Evolutionary conservation across 2,329 filamentous ascomycete species (phyloP).

Genomic region (Dactylonectria macrodidyma): DNA sequence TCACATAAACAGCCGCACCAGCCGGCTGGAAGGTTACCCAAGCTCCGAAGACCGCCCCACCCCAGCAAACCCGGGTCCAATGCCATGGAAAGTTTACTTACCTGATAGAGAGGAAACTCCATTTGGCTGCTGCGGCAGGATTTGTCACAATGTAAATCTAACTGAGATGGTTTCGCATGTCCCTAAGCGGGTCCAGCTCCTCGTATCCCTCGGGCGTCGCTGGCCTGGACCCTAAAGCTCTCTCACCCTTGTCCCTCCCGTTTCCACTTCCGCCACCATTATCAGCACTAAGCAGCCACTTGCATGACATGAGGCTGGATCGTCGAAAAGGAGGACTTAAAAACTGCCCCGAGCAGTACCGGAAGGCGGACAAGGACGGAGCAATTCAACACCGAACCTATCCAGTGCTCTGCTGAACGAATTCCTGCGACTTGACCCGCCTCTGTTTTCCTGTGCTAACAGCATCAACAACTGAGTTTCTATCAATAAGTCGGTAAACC

Average conservation of each 20-base stretch:
- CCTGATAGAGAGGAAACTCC: too few relatives aligned
- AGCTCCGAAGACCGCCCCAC: too few relatives aligned
- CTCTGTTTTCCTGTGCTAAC: slow-evolving; percentile 3
- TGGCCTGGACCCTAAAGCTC: background rate
- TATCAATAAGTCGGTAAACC: background rate
- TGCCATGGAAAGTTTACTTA: too few relatives aligned
- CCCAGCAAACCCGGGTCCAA: too few relatives aligned
- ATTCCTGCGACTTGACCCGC: background rate
- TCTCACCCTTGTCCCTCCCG: background rate
- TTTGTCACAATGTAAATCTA: too few relatives aligned
- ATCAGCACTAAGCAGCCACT: background rate
- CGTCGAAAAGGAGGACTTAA: background rate
- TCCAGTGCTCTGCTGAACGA: background rate
- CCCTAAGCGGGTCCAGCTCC: background rate
- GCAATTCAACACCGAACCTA: background rate
- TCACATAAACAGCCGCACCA: too few relatives aligned
- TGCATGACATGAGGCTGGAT: background rate
- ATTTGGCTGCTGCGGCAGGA: too few relatives aligned
- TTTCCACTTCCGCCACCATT: background rate
- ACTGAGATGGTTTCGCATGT: background rate
- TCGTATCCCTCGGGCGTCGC: background rate
- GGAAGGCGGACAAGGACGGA: background rate
- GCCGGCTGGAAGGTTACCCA: too few relatives aligned
- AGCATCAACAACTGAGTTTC: background rate
- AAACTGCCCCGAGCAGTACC: background rate